Evolutionary conservation across 1,284 basidiomycete species (phyloP).

Genomic region (Naganishia sp.): DNA sequence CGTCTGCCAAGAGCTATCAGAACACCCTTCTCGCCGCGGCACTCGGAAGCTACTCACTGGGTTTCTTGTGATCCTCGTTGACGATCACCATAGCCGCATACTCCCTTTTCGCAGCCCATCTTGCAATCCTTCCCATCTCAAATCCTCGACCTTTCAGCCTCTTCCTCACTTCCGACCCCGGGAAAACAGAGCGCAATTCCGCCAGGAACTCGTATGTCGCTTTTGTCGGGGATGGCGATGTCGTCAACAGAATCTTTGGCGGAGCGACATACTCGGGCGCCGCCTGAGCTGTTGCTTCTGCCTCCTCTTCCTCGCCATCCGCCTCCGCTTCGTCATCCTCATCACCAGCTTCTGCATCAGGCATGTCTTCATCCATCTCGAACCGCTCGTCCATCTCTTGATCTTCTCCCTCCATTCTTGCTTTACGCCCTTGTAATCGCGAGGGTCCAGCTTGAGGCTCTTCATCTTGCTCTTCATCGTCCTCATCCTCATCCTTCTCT

Average conservation of each 20-base stretch:
- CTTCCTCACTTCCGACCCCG: slow-evolving; percentile 89
- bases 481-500: slow-evolving; percentile 40
- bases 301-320: slow-evolving; percentile 37
- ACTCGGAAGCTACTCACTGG: slow-evolving; percentile 64
- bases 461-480: slow-evolving; percentile 56
- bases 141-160: slow-evolving; percentile 90
- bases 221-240: slow-evolving; percentile 81
- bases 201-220: slow-evolving; percentile 84
- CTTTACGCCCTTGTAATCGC: slow-evolving; percentile 14
- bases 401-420: slow-evolving; percentile 35
- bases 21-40: background rate
- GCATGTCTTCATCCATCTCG: slow-evolving; percentile 34
- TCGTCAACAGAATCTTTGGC: slow-evolving; percentile 87
- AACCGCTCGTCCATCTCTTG: slow-evolving; percentile 43
- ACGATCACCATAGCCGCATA: slow-evolving; percentile 89
- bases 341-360: slow-evolving; percentile 62
- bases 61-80: slow-evolving; percentile 88
- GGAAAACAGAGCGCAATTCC: slow-evolving; percentile 87
- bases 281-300: slow-evolving; percentile 34
- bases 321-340: slow-evolving; percentile 67
- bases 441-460: slow-evolving; percentile 46
- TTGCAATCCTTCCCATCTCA: slow-evolving; percentile 87
- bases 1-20: slow-evolving; percentile 61
- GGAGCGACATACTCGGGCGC: slow-evolving; percentile 57
- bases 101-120: slow-evolving; percentile 81